phyloP scores from a whole-genome alignment of 2,329 filamentous ascomycete species.

The Emergomyces pasteurianus region DNA sequence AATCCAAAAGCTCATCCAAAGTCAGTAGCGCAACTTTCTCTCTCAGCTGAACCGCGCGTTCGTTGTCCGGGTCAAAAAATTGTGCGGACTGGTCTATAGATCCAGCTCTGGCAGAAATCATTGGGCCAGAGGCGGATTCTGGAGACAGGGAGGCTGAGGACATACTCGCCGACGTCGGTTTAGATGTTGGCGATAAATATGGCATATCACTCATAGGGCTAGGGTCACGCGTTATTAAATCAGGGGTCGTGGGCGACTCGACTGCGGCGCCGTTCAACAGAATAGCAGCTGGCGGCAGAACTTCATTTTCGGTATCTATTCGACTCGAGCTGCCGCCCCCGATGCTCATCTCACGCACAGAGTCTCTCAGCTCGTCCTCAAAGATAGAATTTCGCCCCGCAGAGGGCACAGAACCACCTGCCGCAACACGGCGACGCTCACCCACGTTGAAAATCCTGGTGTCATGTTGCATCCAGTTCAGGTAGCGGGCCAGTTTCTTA shows the following conservation, averaged over 20 bases:
- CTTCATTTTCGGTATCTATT: constrained; percentile 18
- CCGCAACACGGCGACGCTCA: constrained; percentile 71
- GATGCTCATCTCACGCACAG: constrained; percentile 32
- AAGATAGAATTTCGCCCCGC: constrained; percentile 16
- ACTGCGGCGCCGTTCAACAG: constrained; percentile 46
- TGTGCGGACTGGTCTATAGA: constrained; percentile 75
- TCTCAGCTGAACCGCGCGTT: constrained; percentile 65
- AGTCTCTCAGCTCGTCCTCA: constrained; percentile 32
- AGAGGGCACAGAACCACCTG: constrained; percentile 29
- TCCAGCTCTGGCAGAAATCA: constrained; percentile 27
- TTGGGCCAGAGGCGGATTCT: constrained; percentile 2
- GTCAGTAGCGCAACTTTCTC: constrained; percentile 91
- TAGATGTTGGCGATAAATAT: background rate
- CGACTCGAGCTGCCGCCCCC: constrained; percentile 20
- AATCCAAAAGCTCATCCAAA: constrained; percentile 81
- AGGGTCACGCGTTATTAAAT: constrained; percentile 4
- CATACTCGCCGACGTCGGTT: background rate
- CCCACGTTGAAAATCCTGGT: constrained; percentile 96
- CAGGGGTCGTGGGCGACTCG: constrained; percentile 10
- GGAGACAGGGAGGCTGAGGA: background rate
- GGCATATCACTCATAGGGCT: constrained; percentile 8
- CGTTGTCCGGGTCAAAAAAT: constrained; percentile 89
- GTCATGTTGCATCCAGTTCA: constrained; percentile 96
- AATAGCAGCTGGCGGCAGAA: constrained; percentile 42
- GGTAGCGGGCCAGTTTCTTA: constrained; percentile 89